These are phyloP conservation scores for Globisporangium heterothallicum DNA, from an alignment of 352 stramenopile species.

Conservation along the genomic window DNA sequence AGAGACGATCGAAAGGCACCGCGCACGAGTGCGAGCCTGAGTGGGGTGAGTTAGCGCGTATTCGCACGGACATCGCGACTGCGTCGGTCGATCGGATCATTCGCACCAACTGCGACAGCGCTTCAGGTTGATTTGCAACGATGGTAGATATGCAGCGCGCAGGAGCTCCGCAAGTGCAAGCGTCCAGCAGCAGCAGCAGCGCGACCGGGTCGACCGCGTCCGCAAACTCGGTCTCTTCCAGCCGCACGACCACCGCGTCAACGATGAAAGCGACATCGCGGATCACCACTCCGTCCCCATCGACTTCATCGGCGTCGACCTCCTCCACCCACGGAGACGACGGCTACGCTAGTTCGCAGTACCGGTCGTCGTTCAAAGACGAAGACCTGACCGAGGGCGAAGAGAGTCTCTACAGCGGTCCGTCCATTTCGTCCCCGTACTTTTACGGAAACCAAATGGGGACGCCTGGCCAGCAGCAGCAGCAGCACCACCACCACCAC, in stretches of 20 bases:
- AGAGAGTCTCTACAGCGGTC: conserved; percentile 13
- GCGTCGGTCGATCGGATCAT: neutral
- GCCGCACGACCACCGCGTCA: neutral
- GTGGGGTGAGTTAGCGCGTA: too few species aligned
- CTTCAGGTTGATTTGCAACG: conserved; percentile 4
- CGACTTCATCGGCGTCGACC: conserved; percentile 10
- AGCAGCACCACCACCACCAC: conserved; percentile 2
- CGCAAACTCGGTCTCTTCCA: neutral
- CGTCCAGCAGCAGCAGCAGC: conserved; percentile 1
- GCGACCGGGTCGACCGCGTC: neutral
- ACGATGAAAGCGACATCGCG: neutral
- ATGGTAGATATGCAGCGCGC: conserved; percentile 32
- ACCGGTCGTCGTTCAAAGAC: conserved; percentile 13
- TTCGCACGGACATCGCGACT: neutral
- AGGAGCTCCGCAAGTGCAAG: conserved; percentile 12
- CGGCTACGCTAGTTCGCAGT: neutral
- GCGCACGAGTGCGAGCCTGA: neutral
- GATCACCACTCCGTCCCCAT: conserved; percentile 7
- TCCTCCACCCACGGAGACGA: conserved; percentile 9
- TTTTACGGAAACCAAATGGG: conserved; percentile 14
- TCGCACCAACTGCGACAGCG: conserved; percentile 1
- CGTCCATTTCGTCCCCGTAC: conserved; percentile 15
- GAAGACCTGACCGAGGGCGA: conserved; percentile 16
- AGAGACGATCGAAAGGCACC: conserved; percentile 1
- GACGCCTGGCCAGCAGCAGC: conserved; percentile 4